Conservation (phyloP, 164 flowering plant genomes). For the Buxus sempervirens region DNA sequence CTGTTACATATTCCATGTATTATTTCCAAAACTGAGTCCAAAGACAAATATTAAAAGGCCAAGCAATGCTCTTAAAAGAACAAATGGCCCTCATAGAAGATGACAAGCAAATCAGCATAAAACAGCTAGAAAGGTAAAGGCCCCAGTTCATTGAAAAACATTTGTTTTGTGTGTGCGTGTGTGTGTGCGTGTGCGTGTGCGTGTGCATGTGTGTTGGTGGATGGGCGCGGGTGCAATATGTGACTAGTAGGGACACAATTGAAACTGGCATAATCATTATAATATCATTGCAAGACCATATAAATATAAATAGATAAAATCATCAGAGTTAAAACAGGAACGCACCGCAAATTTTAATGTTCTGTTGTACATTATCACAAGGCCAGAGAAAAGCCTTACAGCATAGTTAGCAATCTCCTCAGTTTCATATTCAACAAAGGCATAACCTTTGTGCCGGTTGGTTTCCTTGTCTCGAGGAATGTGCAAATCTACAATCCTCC, state of each 20-base stretch:
- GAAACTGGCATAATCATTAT: background rate
- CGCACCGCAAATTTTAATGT: slow-evolving; percentile 80
- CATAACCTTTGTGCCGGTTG: slow-evolving; percentile 71
- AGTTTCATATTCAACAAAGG: slow-evolving; percentile 85
- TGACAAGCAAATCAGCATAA: background rate
- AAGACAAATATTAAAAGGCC: background rate
- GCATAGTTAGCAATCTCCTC: slow-evolving; percentile 84
- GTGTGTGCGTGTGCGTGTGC: too few relatives aligned
- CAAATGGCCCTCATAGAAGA: background rate
- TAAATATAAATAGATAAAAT: background rate
- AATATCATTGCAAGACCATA: background rate
- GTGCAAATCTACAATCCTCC: slow-evolving; percentile 63
- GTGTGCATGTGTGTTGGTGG: too few relatives aligned
- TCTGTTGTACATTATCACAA: slow-evolving; percentile 64
- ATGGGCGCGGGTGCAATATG: too few relatives aligned
- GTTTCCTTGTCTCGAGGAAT: slow-evolving; percentile 82
- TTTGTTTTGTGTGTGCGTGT: too few relatives aligned
- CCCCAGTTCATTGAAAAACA: background rate
- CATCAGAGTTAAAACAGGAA: slow-evolving; percentile 2
- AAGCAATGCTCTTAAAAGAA: background rate
- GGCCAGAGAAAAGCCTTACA: slow-evolving; percentile 82
- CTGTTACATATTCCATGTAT: slow-evolving; percentile 36
- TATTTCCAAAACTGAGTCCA: slow-evolving; percentile 1
- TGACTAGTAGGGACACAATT: background rate
- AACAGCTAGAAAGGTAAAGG: background rate